Conservation (phyloP, 2,329 filamentous ascomycete genomes). For the Fusarium citri region DNA sequence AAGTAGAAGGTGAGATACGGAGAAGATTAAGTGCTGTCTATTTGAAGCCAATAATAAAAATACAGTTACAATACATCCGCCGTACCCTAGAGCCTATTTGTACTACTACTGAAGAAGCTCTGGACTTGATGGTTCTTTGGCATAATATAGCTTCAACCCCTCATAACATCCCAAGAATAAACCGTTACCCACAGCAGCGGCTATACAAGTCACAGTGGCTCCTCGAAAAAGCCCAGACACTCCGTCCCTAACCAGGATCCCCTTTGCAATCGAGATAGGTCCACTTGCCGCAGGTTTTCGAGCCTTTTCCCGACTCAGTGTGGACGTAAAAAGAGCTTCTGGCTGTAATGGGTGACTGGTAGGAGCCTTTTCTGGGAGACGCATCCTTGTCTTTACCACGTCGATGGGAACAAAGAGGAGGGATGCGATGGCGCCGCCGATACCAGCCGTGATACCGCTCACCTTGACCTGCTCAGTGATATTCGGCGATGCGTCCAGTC, state of each 20-base stretch:
- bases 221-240: conserved; percentile 26
- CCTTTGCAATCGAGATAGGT: conserved; percentile 19
- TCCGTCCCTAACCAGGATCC: conserved; percentile 19
- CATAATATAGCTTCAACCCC: conserved; percentile 22
- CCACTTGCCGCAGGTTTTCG: conserved; percentile 1
- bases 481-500: not conserved
- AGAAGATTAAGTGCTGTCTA: too few species aligned
- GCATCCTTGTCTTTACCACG: conserved; percentile 32
- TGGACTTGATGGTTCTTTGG: not conserved
- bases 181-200: conserved; percentile 25
- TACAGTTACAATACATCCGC: not conserved
- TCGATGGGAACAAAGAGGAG: conserved; percentile 23
- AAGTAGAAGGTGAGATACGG: too few species aligned
- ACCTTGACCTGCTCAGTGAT: conserved; percentile 16
- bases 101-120: not conserved
- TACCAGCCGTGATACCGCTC: conserved; percentile 24
- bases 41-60: too few species aligned
- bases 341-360: conserved; percentile 5
- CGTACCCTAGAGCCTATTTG: not conserved
- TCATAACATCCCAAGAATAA: conserved; percentile 32
- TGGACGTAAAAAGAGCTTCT: conserved; percentile 8
- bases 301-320: conserved; percentile 7
- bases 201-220: conserved; percentile 24
- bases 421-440: conserved; percentile 26
- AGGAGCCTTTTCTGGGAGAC: conserved; percentile 10